A percentile compares a stretch with the other conserved stretches of the same genome.
Evolutionary conservation across 441 rosid species (phyloP).

Genomic region (Erysimum cheiri): DNA sequence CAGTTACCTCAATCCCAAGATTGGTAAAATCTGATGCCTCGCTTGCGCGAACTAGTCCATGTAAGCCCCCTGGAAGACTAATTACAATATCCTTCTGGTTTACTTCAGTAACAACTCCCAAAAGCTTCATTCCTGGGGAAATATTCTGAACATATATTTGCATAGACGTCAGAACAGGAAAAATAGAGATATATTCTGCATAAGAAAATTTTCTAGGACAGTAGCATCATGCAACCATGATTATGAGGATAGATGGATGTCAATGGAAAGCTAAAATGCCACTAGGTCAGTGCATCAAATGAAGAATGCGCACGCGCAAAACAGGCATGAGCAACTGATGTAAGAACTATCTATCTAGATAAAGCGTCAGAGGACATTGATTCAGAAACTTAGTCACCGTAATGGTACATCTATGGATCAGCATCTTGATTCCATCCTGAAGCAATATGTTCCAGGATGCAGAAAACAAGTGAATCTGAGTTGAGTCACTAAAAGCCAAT

Average conservation of each 20-base stretch:
- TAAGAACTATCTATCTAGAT: conserved; percentile 13
- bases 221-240: conserved; percentile 22
- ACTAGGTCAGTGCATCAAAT: neutral
- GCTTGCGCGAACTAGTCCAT: conserved; percentile 85
- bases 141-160: conserved; percentile 66
- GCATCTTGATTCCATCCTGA: neutral
- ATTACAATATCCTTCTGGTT: conserved; percentile 93
- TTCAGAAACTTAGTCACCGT: conserved; percentile 8
- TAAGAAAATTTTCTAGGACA: conserved; percentile 16
- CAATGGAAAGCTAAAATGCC: conserved; percentile 16
- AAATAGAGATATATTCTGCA: conserved; percentile 20
- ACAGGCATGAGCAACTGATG: neutral
- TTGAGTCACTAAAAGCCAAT: conserved; percentile 2
- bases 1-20: conserved; percentile 65
- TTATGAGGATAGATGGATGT: conserved; percentile 18
- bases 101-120: conserved; percentile 95
- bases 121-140: conserved; percentile 93
- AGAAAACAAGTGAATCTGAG: conserved; percentile 25
- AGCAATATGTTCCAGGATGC: conserved; percentile 10
- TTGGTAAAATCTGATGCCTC: conserved; percentile 80
- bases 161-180: conserved; percentile 23
- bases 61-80: conserved; percentile 92
- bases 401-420: conserved; percentile 1
- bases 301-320: neutral
- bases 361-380: conserved; percentile 3